phyloP scores from a whole-genome alignment of 495 filamentous ascomycete genomes.

The Xylaria nigripes region DNA sequence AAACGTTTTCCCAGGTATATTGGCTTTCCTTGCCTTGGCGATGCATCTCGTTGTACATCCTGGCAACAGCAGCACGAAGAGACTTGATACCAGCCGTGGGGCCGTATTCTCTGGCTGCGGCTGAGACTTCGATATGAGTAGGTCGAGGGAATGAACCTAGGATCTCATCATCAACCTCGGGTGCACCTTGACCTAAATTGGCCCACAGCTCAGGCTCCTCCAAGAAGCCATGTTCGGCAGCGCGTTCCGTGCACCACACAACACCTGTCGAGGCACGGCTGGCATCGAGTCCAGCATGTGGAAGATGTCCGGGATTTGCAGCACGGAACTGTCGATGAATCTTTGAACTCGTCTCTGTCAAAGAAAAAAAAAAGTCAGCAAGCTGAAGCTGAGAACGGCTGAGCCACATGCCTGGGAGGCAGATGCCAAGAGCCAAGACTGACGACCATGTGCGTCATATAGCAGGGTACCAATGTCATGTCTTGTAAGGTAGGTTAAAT shows the following conservation, averaged over 20 bases:
- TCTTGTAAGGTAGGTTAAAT: slow-evolving; percentile 2
- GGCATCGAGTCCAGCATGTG: slow-evolving; percentile 84
- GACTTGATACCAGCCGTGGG: slow-evolving; percentile 91
- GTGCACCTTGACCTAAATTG: slow-evolving; percentile 90
- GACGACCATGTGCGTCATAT: slow-evolving; percentile 15
- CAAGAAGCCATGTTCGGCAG: slow-evolving; percentile 68
- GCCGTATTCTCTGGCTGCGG: slow-evolving; percentile 77
- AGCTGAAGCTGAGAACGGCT: background rate
- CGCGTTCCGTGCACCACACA: slow-evolving; percentile 79
- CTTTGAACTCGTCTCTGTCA: slow-evolving; percentile 62
- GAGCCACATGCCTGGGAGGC: slow-evolving; percentile 4
- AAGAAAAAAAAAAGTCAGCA: slow-evolving; percentile 19
- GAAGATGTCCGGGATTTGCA: slow-evolving; percentile 79
- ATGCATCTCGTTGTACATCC: slow-evolving; percentile 88
- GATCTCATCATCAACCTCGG: slow-evolving; percentile 90
- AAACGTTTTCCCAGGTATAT: slow-evolving; percentile 99
- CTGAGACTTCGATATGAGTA: slow-evolving; percentile 65
- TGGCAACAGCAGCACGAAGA: slow-evolving; percentile 80
- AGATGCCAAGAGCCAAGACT: slow-evolving; percentile 28
- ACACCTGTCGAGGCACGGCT: slow-evolving; percentile 75
- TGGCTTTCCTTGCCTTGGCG: slow-evolving; percentile 78
- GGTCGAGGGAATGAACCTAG: slow-evolving; percentile 84
- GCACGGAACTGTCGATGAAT: slow-evolving; percentile 79
- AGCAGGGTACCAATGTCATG: background rate
- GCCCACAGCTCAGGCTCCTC: slow-evolving; percentile 82